Evolutionary conservation across 2,329 filamentous ascomycete genomes (phyloP), one percentile per base, ranked within the genome.

Genomic region (Pyricularia sp.): DNA sequence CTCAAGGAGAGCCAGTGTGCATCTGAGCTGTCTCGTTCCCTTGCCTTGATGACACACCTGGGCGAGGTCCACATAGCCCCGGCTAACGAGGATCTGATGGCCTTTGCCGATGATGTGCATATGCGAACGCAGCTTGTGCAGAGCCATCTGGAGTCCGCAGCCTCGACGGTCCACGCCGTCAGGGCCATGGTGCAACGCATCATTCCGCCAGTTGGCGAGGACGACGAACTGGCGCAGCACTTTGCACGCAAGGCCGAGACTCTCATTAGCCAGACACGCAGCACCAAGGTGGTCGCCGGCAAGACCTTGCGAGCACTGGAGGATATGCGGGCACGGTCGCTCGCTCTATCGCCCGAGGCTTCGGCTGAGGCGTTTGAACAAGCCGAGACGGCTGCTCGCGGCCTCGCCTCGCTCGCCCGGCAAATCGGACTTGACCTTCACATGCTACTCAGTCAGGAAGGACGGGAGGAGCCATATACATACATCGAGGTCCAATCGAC

Each of bases 1-100:
- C 81, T 98, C 66, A 93, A 93, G 78, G 91, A 94, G 79, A 88
- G 90, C 77, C 90, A 92, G 74, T 93, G 93, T 75, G 89, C 92
- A 0, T 87, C 88, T 28, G 92, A 97, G 76, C 82, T 98, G 55
- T 90, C 94, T 74, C 88, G 91, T 68, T 94, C 92, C 7, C 92
- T 96, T 73, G 91, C 93, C 68, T 85, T 97, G 68, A 90, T 97
- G 84, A 87, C 87, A n/a, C 93, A 97, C 77, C 85, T 97, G 17
- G 90, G 88, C 11, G 92, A 94, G 75, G 89, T 94, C 26, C 89
- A 97, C 75, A 88, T 97, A 65, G 70, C 50, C 26, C 61, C 65
- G 3, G 33, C 2, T 20, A 63, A 30, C 28, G 83, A 85, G 68
- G 88, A 86, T 64, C 81, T 93, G 10, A 87, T 91, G 72, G 89